Percentiles rank a stretch among this genome's conserved stretches.
Evolutionary conservation across 495 filamentous ascomycete genomes (phyloP).

Genomic region (Penicillium goetzii): DNA sequence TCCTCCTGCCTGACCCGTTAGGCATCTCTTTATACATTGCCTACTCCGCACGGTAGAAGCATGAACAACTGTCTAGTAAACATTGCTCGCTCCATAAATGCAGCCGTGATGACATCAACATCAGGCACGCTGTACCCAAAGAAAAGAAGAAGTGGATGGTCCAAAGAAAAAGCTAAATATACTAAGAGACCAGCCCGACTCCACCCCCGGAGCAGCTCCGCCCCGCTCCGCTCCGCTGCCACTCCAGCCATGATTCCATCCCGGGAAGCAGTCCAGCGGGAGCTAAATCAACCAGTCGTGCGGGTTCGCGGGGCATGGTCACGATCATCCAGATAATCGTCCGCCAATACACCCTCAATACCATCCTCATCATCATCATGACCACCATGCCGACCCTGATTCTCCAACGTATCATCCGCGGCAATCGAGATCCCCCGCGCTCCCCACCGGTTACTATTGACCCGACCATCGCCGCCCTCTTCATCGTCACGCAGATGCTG

Average conservation of each 20-base stretch:
- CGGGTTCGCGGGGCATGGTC: background rate
- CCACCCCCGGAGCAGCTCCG: background rate
- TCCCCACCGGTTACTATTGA: constrained; percentile 67
- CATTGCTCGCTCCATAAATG: constrained; percentile 4
- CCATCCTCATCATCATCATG: constrained; percentile 28
- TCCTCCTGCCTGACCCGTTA: background rate
- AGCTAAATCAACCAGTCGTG: background rate
- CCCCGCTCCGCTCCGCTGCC: background rate
- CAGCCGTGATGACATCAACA: background rate
- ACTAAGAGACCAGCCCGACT: background rate
- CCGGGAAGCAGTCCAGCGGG: background rate
- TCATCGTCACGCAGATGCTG: constrained; percentile 48
- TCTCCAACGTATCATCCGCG: constrained; percentile 73
- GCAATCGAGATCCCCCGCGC: constrained; percentile 76
- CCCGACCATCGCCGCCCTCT: constrained; percentile 26
- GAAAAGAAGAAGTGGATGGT: background rate
- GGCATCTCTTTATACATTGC: background rate
- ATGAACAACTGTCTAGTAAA: background rate
- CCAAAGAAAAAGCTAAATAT: background rate
- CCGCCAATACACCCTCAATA: constrained; percentile 16
- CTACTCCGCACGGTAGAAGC: background rate
- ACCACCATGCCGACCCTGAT: constrained; percentile 46
- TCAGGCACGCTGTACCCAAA: background rate
- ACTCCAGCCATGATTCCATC: background rate
- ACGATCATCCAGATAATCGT: constrained; percentile 12